These are phyloP conservation scores for Mycena latifolia DNA, from an alignment of 768 basidiomycete species.

Conservation along the genomic window DNA sequence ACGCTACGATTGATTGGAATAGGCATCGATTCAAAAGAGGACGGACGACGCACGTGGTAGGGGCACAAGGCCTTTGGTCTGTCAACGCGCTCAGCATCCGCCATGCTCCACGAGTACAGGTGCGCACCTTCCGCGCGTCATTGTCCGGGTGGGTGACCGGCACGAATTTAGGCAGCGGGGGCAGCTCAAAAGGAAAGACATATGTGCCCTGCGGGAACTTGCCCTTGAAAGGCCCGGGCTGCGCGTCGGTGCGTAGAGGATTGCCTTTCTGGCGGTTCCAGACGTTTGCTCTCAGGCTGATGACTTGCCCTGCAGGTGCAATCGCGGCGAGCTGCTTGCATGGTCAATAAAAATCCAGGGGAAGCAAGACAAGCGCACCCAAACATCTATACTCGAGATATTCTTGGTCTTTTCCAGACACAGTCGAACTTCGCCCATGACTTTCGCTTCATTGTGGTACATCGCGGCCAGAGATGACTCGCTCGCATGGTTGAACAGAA, in stretches of 20 bases:
- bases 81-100: background rate
- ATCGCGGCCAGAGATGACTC: slow-evolving; percentile 30
- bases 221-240: slow-evolving; percentile 27
- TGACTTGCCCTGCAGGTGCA: slow-evolving; percentile 28
- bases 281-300: slow-evolving; percentile 34
- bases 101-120: background rate
- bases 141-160: slow-evolving; percentile 35
- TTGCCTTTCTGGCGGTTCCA: slow-evolving; percentile 36
- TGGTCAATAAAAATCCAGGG: background rate
- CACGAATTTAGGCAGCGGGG: slow-evolving; percentile 35
- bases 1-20: slow-evolving; percentile 18
- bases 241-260: slow-evolving; percentile 21
- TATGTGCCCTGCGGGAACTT: slow-evolving; percentile 35
- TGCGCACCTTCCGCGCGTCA: slow-evolving; percentile 31
- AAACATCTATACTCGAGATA: slow-evolving; percentile 36
- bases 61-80: slow-evolving; percentile 33
- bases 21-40: background rate
- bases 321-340: slow-evolving; percentile 18
- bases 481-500: slow-evolving; percentile 32
- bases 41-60: slow-evolving; percentile 31
- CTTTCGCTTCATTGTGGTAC: slow-evolving; percentile 36
- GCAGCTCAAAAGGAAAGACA: slow-evolving; percentile 35
- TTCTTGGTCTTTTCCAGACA: slow-evolving; percentile 33
- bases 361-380: slow-evolving; percentile 13
- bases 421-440: slow-evolving; percentile 31